A percentile compares a stretch with the other conserved stretches of the same genome.
Conservation (phyloP, 2,329 filamentous ascomycete species). For the Monascus ruber region DNA sequence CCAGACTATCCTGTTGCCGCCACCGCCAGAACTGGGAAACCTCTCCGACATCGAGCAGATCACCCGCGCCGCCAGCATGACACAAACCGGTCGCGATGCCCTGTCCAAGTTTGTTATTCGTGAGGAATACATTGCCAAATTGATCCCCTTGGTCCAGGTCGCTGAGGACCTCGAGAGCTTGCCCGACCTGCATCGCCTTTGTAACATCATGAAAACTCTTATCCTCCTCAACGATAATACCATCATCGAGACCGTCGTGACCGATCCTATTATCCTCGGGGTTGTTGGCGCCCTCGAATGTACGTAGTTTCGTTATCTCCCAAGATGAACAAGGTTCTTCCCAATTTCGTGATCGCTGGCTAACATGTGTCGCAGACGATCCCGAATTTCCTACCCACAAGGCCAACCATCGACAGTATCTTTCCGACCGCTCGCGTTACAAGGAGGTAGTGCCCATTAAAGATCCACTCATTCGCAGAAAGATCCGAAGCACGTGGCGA, state of each 20-base stretch:
- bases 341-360: conserved; percentile 4
- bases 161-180: conserved; percentile 88
- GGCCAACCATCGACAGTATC: conserved; percentile 89
- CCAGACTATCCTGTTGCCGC: conserved; percentile 61
- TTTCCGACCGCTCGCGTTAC: conserved; percentile 77
- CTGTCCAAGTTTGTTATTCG: conserved; percentile 76
- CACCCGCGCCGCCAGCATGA: conserved; percentile 67
- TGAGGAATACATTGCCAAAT: conserved; percentile 76
- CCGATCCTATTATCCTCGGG: conserved; percentile 76
- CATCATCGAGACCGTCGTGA: conserved; percentile 89
- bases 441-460: conserved; percentile 94
- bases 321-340: background rate
- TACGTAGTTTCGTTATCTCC: conserved; percentile 21
- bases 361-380: conserved; percentile 50
- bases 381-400: conserved; percentile 97
- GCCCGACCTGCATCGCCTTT: conserved; percentile 75
- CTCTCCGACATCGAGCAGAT: conserved; percentile 73
- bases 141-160: conserved; percentile 74
- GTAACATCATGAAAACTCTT: conserved; percentile 95
- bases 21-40: conserved; percentile 67
- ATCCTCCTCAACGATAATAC: conserved; percentile 89
- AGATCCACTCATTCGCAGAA: conserved; percentile 66
- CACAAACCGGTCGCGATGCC: conserved; percentile 67
- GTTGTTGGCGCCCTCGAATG: conserved; percentile 92
- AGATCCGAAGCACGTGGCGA: conserved; percentile 94